These are phyloP conservation scores for Ramaria sp. DNA, from an alignment of 768 basidiomycete species.

Conservation along the genomic window DNA sequence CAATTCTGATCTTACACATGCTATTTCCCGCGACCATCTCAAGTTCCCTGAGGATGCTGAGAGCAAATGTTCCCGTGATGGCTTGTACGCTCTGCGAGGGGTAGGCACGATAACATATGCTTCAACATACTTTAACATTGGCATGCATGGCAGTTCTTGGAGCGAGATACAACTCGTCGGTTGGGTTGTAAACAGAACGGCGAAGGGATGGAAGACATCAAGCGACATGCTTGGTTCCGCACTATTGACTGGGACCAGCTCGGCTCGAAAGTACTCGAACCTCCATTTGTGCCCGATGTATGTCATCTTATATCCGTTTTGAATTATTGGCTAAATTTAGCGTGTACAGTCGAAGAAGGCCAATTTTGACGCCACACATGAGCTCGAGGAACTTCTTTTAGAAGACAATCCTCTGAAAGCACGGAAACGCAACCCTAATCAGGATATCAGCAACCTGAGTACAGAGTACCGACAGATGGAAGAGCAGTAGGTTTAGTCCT, in stretches of 20 bases:
- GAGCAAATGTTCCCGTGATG: constrained; percentile 62
- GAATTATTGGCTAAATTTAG: background rate
- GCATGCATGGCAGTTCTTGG: constrained; percentile 52
- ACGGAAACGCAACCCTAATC: constrained; percentile 80
- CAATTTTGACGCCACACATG: constrained; percentile 98
- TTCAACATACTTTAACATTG: background rate
- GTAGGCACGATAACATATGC: constrained; percentile 36
- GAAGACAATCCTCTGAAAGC: constrained; percentile 98
- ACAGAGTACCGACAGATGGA: constrained; percentile 97
- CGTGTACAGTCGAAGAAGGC: constrained; percentile 89
- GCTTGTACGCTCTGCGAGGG: constrained; percentile 68
- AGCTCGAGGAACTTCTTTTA: constrained; percentile 88
- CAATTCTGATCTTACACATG: constrained; percentile 85
- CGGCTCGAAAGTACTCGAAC: constrained; percentile 29
- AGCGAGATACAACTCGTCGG: constrained; percentile 72
- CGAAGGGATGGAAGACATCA: constrained; percentile 72
- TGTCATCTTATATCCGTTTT: background rate
- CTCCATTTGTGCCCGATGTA: constrained; percentile 40
- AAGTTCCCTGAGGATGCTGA: constrained; percentile 88
- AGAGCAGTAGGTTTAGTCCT: constrained; percentile 61
- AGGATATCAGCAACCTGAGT: constrained; percentile 70
- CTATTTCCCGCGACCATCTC: constrained; percentile 80
- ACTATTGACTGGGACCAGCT: constrained; percentile 34
- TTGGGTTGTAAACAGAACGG: constrained; percentile 74
- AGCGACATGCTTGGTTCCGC: constrained; percentile 36